Evolutionary conservation across 495 filamentous ascomycete species (phyloP).

Genomic region (Darksidea phi): DNA sequence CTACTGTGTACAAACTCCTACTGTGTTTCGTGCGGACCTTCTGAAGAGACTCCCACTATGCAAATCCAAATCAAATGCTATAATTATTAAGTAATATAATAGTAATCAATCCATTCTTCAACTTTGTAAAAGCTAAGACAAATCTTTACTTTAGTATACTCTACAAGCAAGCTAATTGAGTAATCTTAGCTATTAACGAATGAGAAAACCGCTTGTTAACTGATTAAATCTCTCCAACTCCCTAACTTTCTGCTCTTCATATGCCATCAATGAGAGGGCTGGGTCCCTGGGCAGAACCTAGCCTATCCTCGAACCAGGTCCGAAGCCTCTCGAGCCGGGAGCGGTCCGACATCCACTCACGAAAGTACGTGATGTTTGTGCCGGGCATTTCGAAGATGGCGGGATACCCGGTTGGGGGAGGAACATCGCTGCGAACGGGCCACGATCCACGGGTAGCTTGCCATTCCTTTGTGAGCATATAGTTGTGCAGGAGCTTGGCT

Average conservation of each 20-base stretch:
- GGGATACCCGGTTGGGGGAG: constrained; percentile 14
- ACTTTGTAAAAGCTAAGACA: neutral
- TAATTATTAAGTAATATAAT: too few species aligned
- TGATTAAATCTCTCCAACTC: neutral
- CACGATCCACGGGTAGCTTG: constrained; percentile 23
- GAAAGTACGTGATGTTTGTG: constrained; percentile 39
- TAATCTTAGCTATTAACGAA: too few species aligned
- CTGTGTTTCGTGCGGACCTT: too few species aligned
- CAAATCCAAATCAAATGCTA: too few species aligned
- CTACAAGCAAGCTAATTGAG: too few species aligned
- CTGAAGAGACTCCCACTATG: too few species aligned
- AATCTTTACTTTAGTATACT: neutral
- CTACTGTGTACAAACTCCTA: too few species aligned
- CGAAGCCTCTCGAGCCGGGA: constrained; percentile 36
- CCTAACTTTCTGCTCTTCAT: neutral
- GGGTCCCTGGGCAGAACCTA: constrained; percentile 40
- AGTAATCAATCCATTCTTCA: neutral
- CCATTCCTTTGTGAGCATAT: constrained; percentile 35
- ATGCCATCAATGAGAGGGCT: constrained; percentile 41
- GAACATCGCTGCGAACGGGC: constrained; percentile 14
- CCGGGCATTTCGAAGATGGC: constrained; percentile 30
- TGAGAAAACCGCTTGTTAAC: neutral
- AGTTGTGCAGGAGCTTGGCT: constrained; percentile 43
- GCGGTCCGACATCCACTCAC: constrained; percentile 40
- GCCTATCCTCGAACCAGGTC: constrained; percentile 38